phyloP scores from a whole-genome alignment of 495 filamentous ascomycete species.

The Hapsidospora chrysogenum region DNA sequence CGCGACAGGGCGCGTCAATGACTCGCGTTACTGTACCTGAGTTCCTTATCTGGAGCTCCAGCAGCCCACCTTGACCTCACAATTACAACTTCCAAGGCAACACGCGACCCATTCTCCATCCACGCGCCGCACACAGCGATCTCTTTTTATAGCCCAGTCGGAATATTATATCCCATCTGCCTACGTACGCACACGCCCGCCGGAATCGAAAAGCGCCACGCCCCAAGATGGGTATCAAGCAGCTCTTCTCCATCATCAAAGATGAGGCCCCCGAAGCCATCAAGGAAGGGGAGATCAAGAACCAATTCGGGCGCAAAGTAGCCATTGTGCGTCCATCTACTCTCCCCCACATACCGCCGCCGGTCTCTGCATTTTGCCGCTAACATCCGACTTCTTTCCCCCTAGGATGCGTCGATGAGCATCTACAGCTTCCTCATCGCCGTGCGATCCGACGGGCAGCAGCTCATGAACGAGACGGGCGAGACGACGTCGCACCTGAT shows the following conservation, averaged over 20 bases:
- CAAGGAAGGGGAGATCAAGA: slow-evolving; percentile 94
- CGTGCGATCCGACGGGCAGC: slow-evolving; percentile 88
- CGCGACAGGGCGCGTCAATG: too few species aligned
- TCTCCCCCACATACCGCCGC: neutral
- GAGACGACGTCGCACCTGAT: slow-evolving; percentile 96
- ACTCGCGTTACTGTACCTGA: too few species aligned
- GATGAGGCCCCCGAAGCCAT: slow-evolving; percentile 89
- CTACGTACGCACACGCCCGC: too few species aligned
- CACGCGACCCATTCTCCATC: too few species aligned
- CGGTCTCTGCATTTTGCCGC: slow-evolving; percentile 72
- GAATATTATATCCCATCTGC: too few species aligned
- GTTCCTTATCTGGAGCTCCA: too few species aligned
- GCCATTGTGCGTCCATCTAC: slow-evolving; percentile 57
- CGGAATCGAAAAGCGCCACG: too few species aligned
- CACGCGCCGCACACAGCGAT: too few species aligned
- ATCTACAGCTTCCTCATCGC: slow-evolving; percentile 98
- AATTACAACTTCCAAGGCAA: too few species aligned
- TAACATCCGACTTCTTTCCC: slow-evolving; percentile 2
- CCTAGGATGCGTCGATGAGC: slow-evolving; percentile 91
- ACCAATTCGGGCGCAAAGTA: slow-evolving; percentile 92
- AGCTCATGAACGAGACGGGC: slow-evolving; percentile 82
- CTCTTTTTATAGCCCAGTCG: too few species aligned
- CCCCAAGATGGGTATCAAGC: slow-evolving; percentile 98
- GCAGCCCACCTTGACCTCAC: too few species aligned
- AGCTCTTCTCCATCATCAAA: slow-evolving; percentile 71